These are phyloP conservation scores for Leccinum pseudoinsigne DNA, from an alignment of 1,284 basidiomycete genomes.

Conservation along the genomic window DNA sequence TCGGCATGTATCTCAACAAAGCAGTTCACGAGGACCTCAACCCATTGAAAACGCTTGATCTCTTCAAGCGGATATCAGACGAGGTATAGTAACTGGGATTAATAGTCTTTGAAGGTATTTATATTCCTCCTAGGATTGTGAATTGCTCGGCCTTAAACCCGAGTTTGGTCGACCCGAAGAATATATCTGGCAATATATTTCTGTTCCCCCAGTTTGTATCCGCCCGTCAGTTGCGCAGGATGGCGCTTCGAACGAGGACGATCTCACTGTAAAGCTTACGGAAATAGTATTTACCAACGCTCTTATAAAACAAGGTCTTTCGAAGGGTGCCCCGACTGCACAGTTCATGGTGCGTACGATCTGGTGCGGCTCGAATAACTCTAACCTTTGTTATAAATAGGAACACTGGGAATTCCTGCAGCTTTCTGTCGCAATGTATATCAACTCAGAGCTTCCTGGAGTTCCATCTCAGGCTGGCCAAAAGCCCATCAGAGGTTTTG, in stretches of 20 bases:
- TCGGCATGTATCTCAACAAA: slow-evolving; percentile 85
- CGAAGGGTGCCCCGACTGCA: slow-evolving; percentile 85
- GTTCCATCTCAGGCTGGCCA: slow-evolving; percentile 82
- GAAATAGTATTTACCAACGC: slow-evolving; percentile 98
- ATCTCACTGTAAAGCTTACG: slow-evolving; percentile 95
- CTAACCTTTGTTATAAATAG: slow-evolving; percentile 39
- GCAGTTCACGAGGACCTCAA: slow-evolving; percentile 94
- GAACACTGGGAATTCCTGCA: slow-evolving; percentile 99
- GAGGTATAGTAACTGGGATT: slow-evolving; percentile 54
- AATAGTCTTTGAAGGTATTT: not conserved
- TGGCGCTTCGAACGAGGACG: slow-evolving; percentile 97
- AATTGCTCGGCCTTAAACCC: slow-evolving; percentile 90
- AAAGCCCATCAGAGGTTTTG: slow-evolving; percentile 96
- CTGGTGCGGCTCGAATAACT: not conserved
- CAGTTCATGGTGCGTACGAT: slow-evolving; percentile 76
- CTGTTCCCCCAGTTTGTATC: slow-evolving; percentile 97
- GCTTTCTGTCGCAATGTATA: slow-evolving; percentile 94
- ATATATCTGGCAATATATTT: slow-evolving; percentile 99
- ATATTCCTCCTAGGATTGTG: slow-evolving; percentile 72
- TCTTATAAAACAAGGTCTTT: slow-evolving; percentile 88
- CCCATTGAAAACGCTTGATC: slow-evolving; percentile 89
- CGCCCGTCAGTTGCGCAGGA: slow-evolving; percentile 98
- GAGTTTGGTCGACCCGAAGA: slow-evolving; percentile 93
- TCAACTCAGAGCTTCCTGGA: slow-evolving; percentile 97
- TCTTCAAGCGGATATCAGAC: slow-evolving; percentile 92